Evolutionary conservation across 2,329 filamentous ascomycete species (phyloP).

Genomic region (Metarhizium brunneum): DNA sequence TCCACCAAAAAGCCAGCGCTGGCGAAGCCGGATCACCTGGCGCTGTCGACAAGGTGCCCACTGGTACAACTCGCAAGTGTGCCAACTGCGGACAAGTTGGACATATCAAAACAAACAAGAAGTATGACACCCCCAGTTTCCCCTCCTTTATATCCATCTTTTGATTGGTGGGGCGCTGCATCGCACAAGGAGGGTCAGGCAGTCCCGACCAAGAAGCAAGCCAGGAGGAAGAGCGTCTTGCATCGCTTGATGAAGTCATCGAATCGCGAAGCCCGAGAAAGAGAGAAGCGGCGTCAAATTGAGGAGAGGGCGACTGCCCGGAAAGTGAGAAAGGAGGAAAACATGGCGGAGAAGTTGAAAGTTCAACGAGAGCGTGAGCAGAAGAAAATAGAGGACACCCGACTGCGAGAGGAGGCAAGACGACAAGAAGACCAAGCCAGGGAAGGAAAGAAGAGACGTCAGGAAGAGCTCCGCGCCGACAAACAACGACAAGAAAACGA

Average conservation of each 20-base stretch:
- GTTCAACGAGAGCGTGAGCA: slow-evolving; percentile 5
- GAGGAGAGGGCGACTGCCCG: slow-evolving; percentile 9
- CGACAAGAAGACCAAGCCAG: slow-evolving; percentile 12
- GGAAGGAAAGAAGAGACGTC: slow-evolving; percentile 6
- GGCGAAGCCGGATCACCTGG: slow-evolving; percentile 44
- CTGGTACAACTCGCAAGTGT: slow-evolving; percentile 79
- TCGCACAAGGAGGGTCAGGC: slow-evolving; percentile 6
- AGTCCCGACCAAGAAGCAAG: slow-evolving; percentile 5
- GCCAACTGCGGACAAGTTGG: slow-evolving; percentile 95
- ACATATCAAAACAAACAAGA: slow-evolving; percentile 99
- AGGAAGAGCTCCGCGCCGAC: slow-evolving; percentile 7
- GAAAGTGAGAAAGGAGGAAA: slow-evolving; percentile 2
- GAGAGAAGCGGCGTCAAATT: background rate
- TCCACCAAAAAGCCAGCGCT: slow-evolving; percentile 35
- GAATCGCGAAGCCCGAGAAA: slow-evolving; percentile 11
- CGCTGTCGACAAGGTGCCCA: slow-evolving; percentile 40
- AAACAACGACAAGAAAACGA: slow-evolving; percentile 9
- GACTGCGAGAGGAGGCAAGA: slow-evolving; percentile 6
- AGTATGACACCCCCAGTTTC: slow-evolving; percentile 47
- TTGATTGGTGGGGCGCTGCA: slow-evolving; percentile 24
- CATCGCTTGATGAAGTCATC: slow-evolving; percentile 14
- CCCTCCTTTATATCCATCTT: slow-evolving; percentile 18
- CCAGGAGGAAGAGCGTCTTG: slow-evolving; percentile 11
- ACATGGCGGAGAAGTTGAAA: slow-evolving; percentile 1
- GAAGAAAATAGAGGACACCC: slow-evolving; percentile 4